Percentiles rank a stretch among this genome's conserved stretches.
Evolutionary conservation across 805 yeast species (phyloP).

Genomic region (Ogataea pini): DNA sequence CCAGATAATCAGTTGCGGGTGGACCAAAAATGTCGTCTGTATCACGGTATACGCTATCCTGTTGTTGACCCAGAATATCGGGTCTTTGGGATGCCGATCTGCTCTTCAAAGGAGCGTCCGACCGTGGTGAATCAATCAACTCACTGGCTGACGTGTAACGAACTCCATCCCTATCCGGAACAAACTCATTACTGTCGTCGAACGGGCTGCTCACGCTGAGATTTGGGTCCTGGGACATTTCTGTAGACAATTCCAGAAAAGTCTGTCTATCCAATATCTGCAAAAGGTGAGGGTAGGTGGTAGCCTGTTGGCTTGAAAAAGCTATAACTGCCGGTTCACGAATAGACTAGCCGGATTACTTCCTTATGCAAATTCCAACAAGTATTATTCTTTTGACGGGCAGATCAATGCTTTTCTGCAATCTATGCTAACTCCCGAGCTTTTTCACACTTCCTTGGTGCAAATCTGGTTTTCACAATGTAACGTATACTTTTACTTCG

Average conservation of each 20-base stretch:
- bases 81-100: slow-evolving; percentile 12
- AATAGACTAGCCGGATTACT: not conserved
- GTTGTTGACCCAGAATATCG: slow-evolving; percentile 4
- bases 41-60: slow-evolving; percentile 3
- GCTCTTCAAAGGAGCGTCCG: slow-evolving; percentile 14
- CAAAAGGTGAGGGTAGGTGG: not conserved
- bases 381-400: not conserved
- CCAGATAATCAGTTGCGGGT: slow-evolving; percentile 6
- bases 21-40: slow-evolving; percentile 7
- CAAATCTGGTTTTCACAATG: not conserved
- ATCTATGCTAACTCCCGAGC: not conserved
- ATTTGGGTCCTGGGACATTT: slow-evolving; percentile 18
- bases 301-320: not conserved
- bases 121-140: slow-evolving; percentile 14
- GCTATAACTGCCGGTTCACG: not conserved
- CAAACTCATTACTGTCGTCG: slow-evolving; percentile 21
- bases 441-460: not conserved
- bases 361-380: not conserved
- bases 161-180: slow-evolving; percentile 12
- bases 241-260: not conserved
- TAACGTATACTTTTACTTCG: slow-evolving; percentile 1
- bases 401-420: slow-evolving; percentile 2
- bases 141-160: slow-evolving; percentile 13
- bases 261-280: not conserved
- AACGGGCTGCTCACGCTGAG: slow-evolving; percentile 19